These are phyloP conservation scores for Byssochlamys sp. DNA, from an alignment of 2,329 filamentous ascomycete species.

Conservation along the genomic window DNA sequence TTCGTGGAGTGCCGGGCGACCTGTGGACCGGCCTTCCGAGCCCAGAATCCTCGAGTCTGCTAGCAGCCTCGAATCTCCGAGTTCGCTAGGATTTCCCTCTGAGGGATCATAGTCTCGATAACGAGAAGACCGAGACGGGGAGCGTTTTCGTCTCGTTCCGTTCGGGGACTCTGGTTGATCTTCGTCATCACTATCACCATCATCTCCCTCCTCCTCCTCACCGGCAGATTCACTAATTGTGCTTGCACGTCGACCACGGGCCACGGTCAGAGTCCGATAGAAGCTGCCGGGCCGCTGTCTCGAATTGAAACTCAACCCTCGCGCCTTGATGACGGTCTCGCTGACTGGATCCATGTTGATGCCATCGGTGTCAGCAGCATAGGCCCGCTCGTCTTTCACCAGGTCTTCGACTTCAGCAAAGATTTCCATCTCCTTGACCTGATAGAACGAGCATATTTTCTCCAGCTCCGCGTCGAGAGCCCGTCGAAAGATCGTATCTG, in stretches of 20 bases:
- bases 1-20: slow-evolving; percentile 39
- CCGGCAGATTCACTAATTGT: slow-evolving; percentile 41
- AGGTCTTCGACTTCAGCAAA: slow-evolving; percentile 69
- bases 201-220: slow-evolving; percentile 44
- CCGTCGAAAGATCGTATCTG: slow-evolving; percentile 70
- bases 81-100: slow-evolving; percentile 21
- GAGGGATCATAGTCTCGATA: slow-evolving; percentile 20
- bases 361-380: slow-evolving; percentile 49
- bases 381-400: slow-evolving; percentile 62
- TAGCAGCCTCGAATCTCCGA: slow-evolving; percentile 27
- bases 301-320: slow-evolving; percentile 32
- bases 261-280: slow-evolving; percentile 42
- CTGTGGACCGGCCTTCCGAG: slow-evolving; percentile 8
- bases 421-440: slow-evolving; percentile 79
- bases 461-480: slow-evolving; percentile 82
- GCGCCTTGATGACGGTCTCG: slow-evolving; percentile 33
- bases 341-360: slow-evolving; percentile 35
- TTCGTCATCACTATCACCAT: slow-evolving; percentile 51
- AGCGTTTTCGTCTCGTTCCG: slow-evolving; percentile 27
- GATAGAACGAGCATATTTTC: slow-evolving; percentile 86
- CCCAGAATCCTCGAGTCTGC: slow-evolving; percentile 11
- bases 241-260: slow-evolving; percentile 38
- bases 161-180: slow-evolving; percentile 39
- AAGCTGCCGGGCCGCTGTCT: slow-evolving; percentile 41
- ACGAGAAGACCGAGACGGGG: slow-evolving; percentile 16